Evolutionary conservation across 2,329 filamentous ascomycete genomes (phyloP), one percentile per base, ranked within the genome.

Genomic region (Pyrenophora graminea): DNA sequence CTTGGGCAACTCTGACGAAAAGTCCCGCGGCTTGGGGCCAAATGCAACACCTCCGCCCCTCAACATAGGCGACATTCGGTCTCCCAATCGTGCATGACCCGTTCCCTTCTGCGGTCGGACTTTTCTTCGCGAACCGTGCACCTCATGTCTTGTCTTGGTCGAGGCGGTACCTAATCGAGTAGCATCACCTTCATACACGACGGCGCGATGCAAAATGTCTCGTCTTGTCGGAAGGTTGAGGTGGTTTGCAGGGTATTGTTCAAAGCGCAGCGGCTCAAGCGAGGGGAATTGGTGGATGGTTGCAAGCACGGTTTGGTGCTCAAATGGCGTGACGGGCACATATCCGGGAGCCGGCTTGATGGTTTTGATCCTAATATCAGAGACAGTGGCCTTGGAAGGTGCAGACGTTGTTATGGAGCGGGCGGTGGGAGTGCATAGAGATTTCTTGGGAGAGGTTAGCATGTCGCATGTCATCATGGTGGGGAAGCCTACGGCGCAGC

Each of bases 21-120:
- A 99, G 77, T 97, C 91, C 71, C 94, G 84, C 21, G 92, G 92
- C 64, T 92, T 87, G 23, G 94, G 94, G n/a, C 94, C 94, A 68
- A 91, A 90, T 0, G 86, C 80, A 64, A 95, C 93, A 75, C 91
- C 93, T 74, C 94, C 94, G 59, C 94, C 94, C 56, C 82, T 82
- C 36, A 91, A 77, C 73, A 95, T 83, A 2, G 94, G 94, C 39
- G 86, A 91, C 75, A 96, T 91, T 70, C 82, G 87, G 69, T 86
- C 83, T 56, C 94, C 93, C 3, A 88, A 78, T 72, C 94, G 91
- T 43, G 94, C 91, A 32, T 72, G 75, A 50, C 94, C 94, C 2
- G 82, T 84, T 50, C 94, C 94, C 77, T 99, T 99, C 72, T 99
- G 94, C 13, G 85, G 86, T 17, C 85, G 80, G 32, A 97, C 76